Evolutionary conservation across 352 stramenopile species (phyloP).

Genomic region (Phytophthora macrochlamydospora): DNA sequence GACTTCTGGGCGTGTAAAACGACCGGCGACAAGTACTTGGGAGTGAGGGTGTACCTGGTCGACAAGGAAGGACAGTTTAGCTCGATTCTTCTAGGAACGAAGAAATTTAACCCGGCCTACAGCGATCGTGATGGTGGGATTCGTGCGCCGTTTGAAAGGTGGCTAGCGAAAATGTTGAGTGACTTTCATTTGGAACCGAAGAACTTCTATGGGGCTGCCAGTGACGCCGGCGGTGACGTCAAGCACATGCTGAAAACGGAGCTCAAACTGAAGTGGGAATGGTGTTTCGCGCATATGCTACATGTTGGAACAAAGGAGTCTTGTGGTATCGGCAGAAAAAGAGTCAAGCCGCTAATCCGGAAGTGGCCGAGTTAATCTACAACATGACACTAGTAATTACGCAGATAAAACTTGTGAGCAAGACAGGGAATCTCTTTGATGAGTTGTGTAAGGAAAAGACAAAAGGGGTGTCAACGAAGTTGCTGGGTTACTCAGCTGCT

Average conservation of each 20-base stretch:
- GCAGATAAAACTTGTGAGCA: conserved; percentile 9
- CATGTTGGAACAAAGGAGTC: conserved; percentile 30
- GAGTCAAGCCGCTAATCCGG: conserved; percentile 15
- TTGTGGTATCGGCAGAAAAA: conserved; percentile 24
- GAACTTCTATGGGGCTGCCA: conserved; percentile 27
- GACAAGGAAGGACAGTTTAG: neutral
- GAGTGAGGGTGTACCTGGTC: neutral
- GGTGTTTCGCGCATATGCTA: conserved; percentile 25
- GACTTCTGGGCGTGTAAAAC: neutral
- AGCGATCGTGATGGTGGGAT: neutral
- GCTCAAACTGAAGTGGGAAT: conserved; percentile 25
- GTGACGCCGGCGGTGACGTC: conserved; percentile 20
- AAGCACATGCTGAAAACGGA: conserved; percentile 20
- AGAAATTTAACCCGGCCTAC: neutral
- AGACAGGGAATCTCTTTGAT: conserved; percentile 15
- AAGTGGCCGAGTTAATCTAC: conserved; percentile 21
- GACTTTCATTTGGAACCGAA: conserved; percentile 21
- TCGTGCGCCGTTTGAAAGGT: neutral
- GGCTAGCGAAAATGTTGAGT: conserved; percentile 6
- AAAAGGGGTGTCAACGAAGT: conserved; percentile 11
- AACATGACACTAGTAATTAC: conserved; percentile 1
- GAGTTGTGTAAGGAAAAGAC: conserved; percentile 12
- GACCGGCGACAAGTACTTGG: neutral
- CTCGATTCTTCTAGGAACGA: conserved; percentile 1
- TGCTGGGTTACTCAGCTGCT: conserved; percentile 14